Evolutionary conservation across 2,329 filamentous ascomycete species (phyloP).

Genomic region (Neonectria ditissima): DNA sequence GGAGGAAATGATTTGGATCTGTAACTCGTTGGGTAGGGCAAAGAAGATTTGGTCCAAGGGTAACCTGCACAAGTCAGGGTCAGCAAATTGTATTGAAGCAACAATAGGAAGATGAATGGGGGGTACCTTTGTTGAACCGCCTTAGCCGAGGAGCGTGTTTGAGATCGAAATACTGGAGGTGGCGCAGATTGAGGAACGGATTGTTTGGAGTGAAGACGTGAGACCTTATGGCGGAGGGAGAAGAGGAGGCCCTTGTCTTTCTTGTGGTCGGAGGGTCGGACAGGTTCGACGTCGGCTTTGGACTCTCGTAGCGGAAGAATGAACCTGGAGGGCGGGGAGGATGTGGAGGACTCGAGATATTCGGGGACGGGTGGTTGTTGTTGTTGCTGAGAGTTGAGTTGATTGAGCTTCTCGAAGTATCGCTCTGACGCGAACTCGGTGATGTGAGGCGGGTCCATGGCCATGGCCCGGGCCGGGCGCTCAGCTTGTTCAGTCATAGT

Average conservation of each 20-base stretch:
- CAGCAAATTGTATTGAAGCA: slow-evolving; percentile 38
- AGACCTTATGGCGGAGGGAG: slow-evolving; percentile 54
- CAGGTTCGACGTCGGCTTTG: slow-evolving; percentile 49
- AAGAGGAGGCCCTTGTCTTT: slow-evolving; percentile 59
- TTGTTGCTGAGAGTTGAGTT: slow-evolving; percentile 63
- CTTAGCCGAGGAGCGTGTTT: slow-evolving; percentile 42
- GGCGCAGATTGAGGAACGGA: slow-evolving; percentile 21
- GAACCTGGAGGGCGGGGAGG: slow-evolving; percentile 55
- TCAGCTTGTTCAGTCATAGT: slow-evolving; percentile 52
- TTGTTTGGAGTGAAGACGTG: slow-evolving; percentile 46
- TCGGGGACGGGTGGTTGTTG: slow-evolving; percentile 38
- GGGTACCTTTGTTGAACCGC: slow-evolving; percentile 50
- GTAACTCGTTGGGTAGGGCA: slow-evolving; percentile 69
- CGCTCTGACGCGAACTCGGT: slow-evolving; percentile 75
- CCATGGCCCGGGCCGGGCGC: slow-evolving; percentile 46
- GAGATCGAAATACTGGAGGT: slow-evolving; percentile 3
- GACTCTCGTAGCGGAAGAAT: slow-evolving; percentile 63
- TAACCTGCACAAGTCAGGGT: slow-evolving; percentile 46
- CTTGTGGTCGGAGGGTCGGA: slow-evolving; percentile 50
- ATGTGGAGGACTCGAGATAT: slow-evolving; percentile 39
- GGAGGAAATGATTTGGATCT: slow-evolving; percentile 71
- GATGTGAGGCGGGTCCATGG: slow-evolving; percentile 72
- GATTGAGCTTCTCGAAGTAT: slow-evolving; percentile 71
- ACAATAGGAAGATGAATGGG: slow-evolving; percentile 8
- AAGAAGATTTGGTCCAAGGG: slow-evolving; percentile 70